Evolutionary conservation across 805 yeast genomes (phyloP), one percentile per base, ranked within the genome.

Genomic region (Torulaspora microellipsoides): DNA sequence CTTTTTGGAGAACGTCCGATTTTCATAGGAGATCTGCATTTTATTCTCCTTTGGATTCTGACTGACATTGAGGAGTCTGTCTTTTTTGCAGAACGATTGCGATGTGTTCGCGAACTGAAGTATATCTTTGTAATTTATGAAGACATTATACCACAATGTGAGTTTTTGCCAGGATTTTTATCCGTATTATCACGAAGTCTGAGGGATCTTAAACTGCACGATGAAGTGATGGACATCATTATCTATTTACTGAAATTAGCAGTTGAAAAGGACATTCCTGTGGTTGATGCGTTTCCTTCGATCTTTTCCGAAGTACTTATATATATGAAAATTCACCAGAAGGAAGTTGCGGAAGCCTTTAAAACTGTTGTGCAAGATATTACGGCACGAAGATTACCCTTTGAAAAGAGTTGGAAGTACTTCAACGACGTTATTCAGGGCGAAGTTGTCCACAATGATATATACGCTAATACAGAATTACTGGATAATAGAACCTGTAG

Each of bases 71-170:
- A 51, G 27, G 15, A 29, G 1, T 31, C 53, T 2, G 30, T 15
- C 7, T 31, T 42, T 14, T 3, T 12, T 1, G 33, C 42, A n/a
- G 53, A 50, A 27, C 42, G 43, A 15, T n/a, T 53, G 2, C 36
- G 42, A 28, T 49, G 46, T 12, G 11, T 59, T 3, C 43, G 64
- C n/a, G 55, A 50, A 23, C 15, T 59, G 12, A 53, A 55, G 31
- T 37, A 42, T 7, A 8, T 58, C 4, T 15, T 59, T 5, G 35
- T 55, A 1, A 8, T 52, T 2, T 52, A 40, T 38, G 53, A 51
- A 25, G 28, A 35, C 10, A 5, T n/a, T 1, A 12, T 54, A 6
- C 13, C 27, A 8, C 9, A 40, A 8, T 44, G 43, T 23, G 34
- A 37, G 2, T 40, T 36, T 20, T 15, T 53, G 11, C 36, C 38